Conservation (phyloP, 169 alveolate species). For the Amoebophrya sp. region DNA sequence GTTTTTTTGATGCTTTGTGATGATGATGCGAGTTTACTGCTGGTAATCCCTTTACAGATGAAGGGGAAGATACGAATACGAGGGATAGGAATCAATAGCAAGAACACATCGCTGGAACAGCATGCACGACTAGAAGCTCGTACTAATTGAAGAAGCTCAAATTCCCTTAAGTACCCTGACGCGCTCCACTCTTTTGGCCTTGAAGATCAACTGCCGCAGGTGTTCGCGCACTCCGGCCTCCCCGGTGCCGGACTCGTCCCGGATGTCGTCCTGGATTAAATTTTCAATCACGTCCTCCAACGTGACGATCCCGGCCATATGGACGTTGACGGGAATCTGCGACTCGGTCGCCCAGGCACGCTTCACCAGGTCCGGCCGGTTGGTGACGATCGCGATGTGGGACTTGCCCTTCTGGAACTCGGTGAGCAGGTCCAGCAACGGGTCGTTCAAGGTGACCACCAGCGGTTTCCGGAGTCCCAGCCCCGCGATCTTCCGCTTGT, state of each 20-base stretch:
- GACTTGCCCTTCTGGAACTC: constrained; percentile 31
- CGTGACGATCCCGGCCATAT: constrained; percentile 35
- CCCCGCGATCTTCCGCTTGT: background rate
- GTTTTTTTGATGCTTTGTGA: no score
- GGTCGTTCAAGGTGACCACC: background rate
- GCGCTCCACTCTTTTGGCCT: background rate
- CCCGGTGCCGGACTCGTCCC: background rate
- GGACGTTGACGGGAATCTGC: constrained; percentile 30
- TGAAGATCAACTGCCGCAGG: background rate
- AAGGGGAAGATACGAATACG: no score
- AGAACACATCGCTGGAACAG: no score
- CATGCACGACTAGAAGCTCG: no score
- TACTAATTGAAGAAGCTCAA: no score
- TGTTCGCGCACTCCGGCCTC: constrained; percentile 11
- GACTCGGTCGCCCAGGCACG: constrained; percentile 14
- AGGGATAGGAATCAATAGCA: no score
- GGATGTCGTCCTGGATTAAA: constrained; percentile 25
- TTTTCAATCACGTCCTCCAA: constrained; percentile 35
- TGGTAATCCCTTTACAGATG: no score
- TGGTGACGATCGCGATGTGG: constrained; percentile 8
- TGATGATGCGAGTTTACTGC: no score
- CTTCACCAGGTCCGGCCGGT: constrained; percentile 3
- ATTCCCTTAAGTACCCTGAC: background rate
- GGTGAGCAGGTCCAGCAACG: constrained; percentile 21
- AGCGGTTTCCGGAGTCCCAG: background rate